These are phyloP conservation scores for Leucogyrophana mollusca DNA, from an alignment of 768 basidiomycete species.

Conservation along the genomic window DNA sequence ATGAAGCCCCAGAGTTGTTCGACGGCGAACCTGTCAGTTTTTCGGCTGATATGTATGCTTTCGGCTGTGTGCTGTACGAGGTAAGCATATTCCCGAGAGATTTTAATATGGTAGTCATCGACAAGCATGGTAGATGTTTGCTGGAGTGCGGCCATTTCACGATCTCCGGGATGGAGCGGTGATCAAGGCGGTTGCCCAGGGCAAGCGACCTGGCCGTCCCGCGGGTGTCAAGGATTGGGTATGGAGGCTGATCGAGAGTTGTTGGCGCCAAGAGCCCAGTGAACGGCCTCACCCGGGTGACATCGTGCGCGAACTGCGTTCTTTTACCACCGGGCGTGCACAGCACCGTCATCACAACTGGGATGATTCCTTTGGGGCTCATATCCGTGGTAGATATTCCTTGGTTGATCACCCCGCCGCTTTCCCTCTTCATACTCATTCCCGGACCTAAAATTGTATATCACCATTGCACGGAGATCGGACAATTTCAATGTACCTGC, in stretches of 20 bases:
- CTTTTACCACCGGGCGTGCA: too few relatives aligned
- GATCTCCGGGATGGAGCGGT: background rate
- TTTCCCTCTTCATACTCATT: too few relatives aligned
- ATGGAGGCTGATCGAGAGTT: background rate
- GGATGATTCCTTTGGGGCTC: too few relatives aligned
- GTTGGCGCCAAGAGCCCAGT: background rate
- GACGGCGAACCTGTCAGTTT: conserved; percentile 3
- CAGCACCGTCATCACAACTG: too few relatives aligned
- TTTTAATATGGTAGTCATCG: too few relatives aligned
- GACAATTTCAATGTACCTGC: too few relatives aligned
- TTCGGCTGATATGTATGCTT: conserved; percentile 4
- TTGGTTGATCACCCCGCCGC: too few relatives aligned
- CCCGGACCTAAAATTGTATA: too few relatives aligned
- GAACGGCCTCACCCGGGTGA: too few relatives aligned
- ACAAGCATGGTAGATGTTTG: background rate
- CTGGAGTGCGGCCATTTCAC: background rate
- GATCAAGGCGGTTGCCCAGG: background rate
- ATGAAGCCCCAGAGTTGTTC: background rate
- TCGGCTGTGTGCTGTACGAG: background rate
- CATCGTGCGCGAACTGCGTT: too few relatives aligned
- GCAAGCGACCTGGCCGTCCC: background rate
- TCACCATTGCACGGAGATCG: too few relatives aligned
- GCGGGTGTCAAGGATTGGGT: background rate
- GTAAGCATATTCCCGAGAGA: background rate
- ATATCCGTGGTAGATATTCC: too few relatives aligned